phyloP scores from a whole-genome alignment of 768 basidiomycete genomes.

The Serendipita vermifera region DNA sequence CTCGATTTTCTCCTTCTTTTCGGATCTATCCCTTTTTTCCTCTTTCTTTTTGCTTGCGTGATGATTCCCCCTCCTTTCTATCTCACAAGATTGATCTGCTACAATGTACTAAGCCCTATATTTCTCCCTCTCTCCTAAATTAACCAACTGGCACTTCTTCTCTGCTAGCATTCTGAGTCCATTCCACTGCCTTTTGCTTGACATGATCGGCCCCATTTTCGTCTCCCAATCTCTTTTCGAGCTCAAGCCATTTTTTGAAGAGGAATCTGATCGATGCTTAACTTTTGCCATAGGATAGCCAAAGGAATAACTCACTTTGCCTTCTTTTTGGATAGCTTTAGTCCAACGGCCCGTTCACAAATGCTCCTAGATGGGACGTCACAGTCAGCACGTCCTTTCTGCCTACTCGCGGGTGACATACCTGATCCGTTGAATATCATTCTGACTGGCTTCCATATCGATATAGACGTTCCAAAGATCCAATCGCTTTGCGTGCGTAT shows the following conservation, averaged over 20 bases:
- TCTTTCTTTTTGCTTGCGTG: constrained; percentile 16
- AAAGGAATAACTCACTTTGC: constrained; percentile 54
- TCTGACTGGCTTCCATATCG: constrained; percentile 81
- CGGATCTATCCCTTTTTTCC: constrained; percentile 18
- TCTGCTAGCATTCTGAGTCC: constrained; percentile 52
- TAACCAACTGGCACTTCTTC: constrained; percentile 1
- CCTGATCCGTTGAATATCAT: constrained; percentile 69
- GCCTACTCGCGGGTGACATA: constrained; percentile 22
- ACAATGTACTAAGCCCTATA: constrained; percentile 10
- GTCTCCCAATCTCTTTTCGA: constrained; percentile 79
- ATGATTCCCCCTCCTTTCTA: too few relatives aligned
- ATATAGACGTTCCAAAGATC: constrained; percentile 95
- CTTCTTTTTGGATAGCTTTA: constrained; percentile 89
- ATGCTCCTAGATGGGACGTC: constrained; percentile 42
- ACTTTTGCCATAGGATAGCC: constrained; percentile 9
- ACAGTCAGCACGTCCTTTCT: constrained; percentile 1
- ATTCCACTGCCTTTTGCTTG: constrained; percentile 83
- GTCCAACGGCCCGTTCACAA: constrained; percentile 69
- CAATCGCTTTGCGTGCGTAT: constrained; percentile 89
- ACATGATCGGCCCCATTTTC: constrained; percentile 67
- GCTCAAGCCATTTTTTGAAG: constrained; percentile 94
- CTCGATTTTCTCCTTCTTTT: constrained; percentile 19
- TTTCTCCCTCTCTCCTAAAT: constrained; percentile 4
- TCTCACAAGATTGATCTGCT: background rate
- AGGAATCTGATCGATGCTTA: constrained; percentile 44